phyloP scores from a whole-genome alignment of 441 rosid species.

The Pelargonium australe region DNA sequence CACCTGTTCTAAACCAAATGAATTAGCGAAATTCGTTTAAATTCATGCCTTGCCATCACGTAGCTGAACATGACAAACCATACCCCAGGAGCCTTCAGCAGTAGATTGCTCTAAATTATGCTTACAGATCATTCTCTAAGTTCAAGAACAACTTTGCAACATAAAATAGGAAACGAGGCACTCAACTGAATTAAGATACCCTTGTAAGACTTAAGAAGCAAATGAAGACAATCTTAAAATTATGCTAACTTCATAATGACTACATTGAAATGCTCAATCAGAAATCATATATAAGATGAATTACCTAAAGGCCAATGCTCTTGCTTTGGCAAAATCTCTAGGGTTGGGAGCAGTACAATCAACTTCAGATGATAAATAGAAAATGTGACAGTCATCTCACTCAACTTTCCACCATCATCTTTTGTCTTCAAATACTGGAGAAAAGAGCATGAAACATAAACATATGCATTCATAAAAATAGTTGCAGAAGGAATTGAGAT shows the following conservation, averaged over 20 bases:
- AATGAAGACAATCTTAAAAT: neutral
- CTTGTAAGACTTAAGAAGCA: neutral
- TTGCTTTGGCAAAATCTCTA: neutral
- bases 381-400: neutral
- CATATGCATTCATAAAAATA: neutral
- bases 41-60: neutral
- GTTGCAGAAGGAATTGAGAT: neutral
- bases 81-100: neutral
- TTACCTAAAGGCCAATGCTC: neutral
- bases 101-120: neutral
- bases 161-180: neutral
- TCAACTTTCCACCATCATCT: conserved; percentile 4
- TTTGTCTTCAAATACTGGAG: neutral
- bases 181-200: neutral
- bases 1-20: neutral
- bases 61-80: neutral
- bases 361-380: neutral
- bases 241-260: neutral
- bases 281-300: too few relatives aligned
- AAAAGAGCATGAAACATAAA: conserved; percentile 5
- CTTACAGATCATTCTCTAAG: neutral
- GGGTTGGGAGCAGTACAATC: neutral
- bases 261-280: neutral
- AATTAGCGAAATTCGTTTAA: neutral
- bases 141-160: neutral